phyloP scores from a whole-genome alignment of 345 rosid species.

The Gynandropsis gynandra region DNA sequence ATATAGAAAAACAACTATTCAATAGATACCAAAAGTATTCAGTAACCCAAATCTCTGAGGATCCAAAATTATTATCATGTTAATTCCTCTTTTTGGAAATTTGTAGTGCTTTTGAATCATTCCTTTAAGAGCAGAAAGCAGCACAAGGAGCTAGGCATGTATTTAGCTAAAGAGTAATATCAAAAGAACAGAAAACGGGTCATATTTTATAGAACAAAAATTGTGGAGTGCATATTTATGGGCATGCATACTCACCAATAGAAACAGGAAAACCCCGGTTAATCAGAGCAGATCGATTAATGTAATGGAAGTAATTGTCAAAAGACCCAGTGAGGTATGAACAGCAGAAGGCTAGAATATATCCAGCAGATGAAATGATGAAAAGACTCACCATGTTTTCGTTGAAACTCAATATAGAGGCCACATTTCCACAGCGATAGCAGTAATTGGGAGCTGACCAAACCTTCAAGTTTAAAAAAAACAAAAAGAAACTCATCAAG shows the following conservation, averaged over 20 bases:
- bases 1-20: background rate
- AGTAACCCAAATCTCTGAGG: background rate
- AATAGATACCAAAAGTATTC: background rate
- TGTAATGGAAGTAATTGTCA: background rate
- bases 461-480: slow-evolving; percentile 45
- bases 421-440: slow-evolving; percentile 98
- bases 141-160: slow-evolving; percentile 2
- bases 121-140: background rate
- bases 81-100: background rate
- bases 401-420: slow-evolving; percentile 94
- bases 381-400: slow-evolving; percentile 79
- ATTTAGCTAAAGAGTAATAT: slow-evolving; percentile 1
- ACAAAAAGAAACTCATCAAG: slow-evolving; percentile 14
- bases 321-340: slow-evolving; percentile 1
- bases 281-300: too few species aligned
- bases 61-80: background rate
- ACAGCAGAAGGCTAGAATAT: background rate
- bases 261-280: too few species aligned
- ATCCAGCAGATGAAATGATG: slow-evolving; percentile 4
- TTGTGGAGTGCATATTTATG: too few species aligned
- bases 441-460: slow-evolving; percentile 99
- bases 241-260: too few species aligned
- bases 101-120: slow-evolving; percentile 11
- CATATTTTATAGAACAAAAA: too few species aligned
- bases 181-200: too few species aligned